These are phyloP conservation scores for Nakazawaea siamensis DNA, from an alignment of 805 yeast species.

Conservation along the genomic window DNA sequence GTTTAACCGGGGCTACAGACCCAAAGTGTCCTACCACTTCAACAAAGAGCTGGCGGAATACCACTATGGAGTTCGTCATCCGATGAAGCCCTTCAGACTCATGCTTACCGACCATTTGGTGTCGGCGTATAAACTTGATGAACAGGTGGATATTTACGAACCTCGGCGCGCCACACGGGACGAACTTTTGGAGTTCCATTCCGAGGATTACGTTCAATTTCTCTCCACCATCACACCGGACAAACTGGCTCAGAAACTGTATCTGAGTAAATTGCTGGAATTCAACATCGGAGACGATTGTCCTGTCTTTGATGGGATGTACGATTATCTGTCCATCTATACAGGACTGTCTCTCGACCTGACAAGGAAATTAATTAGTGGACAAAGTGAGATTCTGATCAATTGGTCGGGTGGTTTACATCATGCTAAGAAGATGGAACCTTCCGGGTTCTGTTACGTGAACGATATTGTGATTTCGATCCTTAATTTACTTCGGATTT, in stretches of 20 bases:
- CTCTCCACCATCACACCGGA: conserved; percentile 73
- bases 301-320: conserved; percentile 92
- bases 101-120: conserved; percentile 92
- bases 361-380: conserved; percentile 74
- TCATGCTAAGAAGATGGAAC: conserved; percentile 92
- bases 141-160: conserved; percentile 81
- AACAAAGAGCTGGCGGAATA: conserved; percentile 73
- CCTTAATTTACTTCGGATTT: conserved; percentile 75
- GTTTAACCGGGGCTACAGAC: conserved; percentile 31
- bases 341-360: conserved; percentile 96
- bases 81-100: conserved; percentile 96
- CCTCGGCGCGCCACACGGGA: conserved; percentile 78
- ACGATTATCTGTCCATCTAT: conserved; percentile 79
- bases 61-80: conserved; percentile 91
- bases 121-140: conserved; percentile 74
- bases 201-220: conserved; percentile 79
- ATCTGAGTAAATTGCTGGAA: conserved; percentile 48
- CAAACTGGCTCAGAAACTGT: conserved; percentile 38
- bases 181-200: conserved; percentile 76
- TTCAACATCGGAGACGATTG: conserved; percentile 93
- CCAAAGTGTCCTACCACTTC: conserved; percentile 79
- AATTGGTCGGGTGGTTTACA: conserved; percentile 97
- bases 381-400: conserved; percentile 88
- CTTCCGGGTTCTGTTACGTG: conserved; percentile 91
- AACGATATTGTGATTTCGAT: conserved; percentile 91